These are phyloP conservation scores for Botryotinia convoluta DNA, from an alignment of 2,329 filamentous ascomycete genomes.

Conservation along the genomic window DNA sequence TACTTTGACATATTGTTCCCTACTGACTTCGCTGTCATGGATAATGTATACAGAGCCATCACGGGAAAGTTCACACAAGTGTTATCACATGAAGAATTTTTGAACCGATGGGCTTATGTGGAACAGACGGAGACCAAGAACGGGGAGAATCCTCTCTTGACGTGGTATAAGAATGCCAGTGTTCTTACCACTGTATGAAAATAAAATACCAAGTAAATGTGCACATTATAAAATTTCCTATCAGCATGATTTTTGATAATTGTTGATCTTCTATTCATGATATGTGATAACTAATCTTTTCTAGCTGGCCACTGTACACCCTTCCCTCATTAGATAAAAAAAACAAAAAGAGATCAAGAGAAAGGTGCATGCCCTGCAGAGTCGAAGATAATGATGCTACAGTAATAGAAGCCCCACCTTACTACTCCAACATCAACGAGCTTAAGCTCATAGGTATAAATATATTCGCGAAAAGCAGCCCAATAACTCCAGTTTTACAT, in stretches of 20 bases:
- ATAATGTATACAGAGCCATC: slow-evolving; percentile 87
- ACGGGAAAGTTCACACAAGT: slow-evolving; percentile 89
- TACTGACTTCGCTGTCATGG: slow-evolving; percentile 87
- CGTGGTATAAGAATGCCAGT: slow-evolving; percentile 93
- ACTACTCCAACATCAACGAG: background rate
- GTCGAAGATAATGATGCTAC: background rate
- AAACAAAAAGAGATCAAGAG: background rate
- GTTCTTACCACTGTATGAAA: slow-evolving; percentile 79
- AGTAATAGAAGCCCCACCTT: background rate
- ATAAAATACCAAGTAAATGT: slow-evolving; percentile 5
- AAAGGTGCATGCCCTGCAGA: background rate
- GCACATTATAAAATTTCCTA: background rate
- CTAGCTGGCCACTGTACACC: background rate
- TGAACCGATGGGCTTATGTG: slow-evolving; percentile 83
- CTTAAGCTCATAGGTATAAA: background rate
- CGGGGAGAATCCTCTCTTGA: slow-evolving; percentile 89
- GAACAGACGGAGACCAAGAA: slow-evolving; percentile 85
- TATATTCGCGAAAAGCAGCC: background rate
- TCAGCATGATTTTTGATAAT: background rate
- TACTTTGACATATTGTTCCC: slow-evolving; percentile 99
- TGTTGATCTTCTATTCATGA: background rate
- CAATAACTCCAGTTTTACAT: background rate
- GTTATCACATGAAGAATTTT: slow-evolving; percentile 84
- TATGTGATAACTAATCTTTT: background rate
- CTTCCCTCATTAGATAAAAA: background rate